Evolutionary conservation across 2,329 filamentous ascomycete genomes (phyloP).

Genomic region (Coniella vitis): DNA sequence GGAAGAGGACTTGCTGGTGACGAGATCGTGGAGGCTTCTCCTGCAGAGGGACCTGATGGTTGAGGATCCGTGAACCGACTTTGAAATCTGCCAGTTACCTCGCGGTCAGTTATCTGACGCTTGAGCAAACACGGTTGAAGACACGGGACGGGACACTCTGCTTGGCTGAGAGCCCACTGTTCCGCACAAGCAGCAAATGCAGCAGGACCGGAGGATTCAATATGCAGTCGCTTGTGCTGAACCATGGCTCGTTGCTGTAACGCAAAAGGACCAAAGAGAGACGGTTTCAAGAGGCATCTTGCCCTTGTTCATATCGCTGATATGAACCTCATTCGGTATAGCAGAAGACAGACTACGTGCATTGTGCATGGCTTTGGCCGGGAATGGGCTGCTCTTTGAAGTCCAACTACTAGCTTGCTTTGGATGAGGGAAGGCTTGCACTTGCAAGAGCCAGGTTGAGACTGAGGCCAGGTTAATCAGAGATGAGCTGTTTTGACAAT

Average conservation of each 20-base stretch:
- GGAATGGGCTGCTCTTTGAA: neutral
- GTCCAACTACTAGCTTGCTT: neutral
- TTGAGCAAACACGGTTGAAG: conserved; percentile 4
- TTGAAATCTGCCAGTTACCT: conserved; percentile 12
- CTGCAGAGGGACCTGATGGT: neutral
- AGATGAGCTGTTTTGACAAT: too few relatives aligned
- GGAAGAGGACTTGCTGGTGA: neutral
- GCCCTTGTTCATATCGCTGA: neutral
- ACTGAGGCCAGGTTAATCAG: neutral
- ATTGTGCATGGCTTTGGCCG: neutral
- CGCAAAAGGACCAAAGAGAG: neutral
- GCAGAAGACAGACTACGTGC: neutral
- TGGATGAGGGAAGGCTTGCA: neutral
- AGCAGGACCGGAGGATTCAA: neutral
- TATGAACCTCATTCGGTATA: neutral
- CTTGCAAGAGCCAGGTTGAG: neutral
- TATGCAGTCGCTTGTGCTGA: neutral
- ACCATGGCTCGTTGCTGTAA: neutral
- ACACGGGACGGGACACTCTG: neutral
- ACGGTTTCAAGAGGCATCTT: neutral
- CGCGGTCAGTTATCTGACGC: conserved; percentile 14
- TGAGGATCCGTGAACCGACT: neutral
- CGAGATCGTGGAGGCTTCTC: conserved; percentile 1
- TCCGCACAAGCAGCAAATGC: neutral
- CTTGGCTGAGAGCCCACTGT: neutral